Percentiles rank a stretch among this genome's conserved stretches.
These are phyloP conservation scores for Bigelowiella natans DNA, from an alignment of 78 protist genomes.

Conservation along the genomic window DNA sequence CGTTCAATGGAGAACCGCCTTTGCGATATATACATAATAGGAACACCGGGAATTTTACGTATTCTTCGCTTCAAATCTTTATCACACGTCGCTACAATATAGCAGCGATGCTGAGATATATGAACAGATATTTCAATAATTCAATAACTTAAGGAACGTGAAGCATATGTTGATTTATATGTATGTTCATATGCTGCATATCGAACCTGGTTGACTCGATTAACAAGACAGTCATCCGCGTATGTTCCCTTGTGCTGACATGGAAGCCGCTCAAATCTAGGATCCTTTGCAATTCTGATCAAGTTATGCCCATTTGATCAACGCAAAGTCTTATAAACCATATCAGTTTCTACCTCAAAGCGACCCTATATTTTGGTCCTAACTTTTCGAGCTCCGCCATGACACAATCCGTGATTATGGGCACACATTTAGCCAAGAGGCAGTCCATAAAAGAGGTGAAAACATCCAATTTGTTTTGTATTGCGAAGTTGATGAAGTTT, in stretches of 20 bases:
- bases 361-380: slow-evolving; percentile 72
- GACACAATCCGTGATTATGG: slow-evolving; percentile 86
- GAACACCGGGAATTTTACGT: slow-evolving; percentile 83
- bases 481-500: slow-evolving; percentile 90
- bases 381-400: slow-evolving; percentile 95
- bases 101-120: neutral
- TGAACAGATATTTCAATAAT: neutral
- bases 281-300: slow-evolving; percentile 85
- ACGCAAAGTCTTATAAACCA: too few relatives aligned
- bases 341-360: slow-evolving; percentile 20
- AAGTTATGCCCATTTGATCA: too few relatives aligned
- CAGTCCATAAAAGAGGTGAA: slow-evolving; percentile 32
- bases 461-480: slow-evolving; percentile 86
- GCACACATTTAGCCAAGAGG: slow-evolving; percentile 41
- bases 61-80: slow-evolving; percentile 85
- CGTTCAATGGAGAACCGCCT: neutral
- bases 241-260: slow-evolving; percentile 89
- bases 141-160: neutral
- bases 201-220: slow-evolving; percentile 55
- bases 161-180: neutral
- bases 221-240: slow-evolving; percentile 97
- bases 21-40: neutral
- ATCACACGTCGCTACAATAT: slow-evolving; percentile 56
- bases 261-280: slow-evolving; percentile 80
- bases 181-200: neutral